Evolutionary conservation across 768 basidiomycete species (phyloP), one percentile per base, ranked within the genome.

Genomic region (Trametes meyenii): DNA sequence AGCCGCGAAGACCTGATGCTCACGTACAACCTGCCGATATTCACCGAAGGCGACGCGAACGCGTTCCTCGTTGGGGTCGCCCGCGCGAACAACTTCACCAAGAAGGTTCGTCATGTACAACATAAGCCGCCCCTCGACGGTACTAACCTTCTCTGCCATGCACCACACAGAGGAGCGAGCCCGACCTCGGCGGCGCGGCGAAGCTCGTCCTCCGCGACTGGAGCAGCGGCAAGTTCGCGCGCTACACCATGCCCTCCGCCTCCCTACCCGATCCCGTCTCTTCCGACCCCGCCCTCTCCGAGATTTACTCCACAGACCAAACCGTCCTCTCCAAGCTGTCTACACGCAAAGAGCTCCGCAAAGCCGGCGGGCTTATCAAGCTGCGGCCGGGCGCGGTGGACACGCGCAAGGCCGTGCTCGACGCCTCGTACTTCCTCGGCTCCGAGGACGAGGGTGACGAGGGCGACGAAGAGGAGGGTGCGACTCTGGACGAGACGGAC

Each of bases 1-100:
- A 84, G 83, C 66, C 75, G 82, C 35, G 88, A 95, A 70, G 95
- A 96, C 72, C 79, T 97, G 43, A 95, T 96, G 90, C 75, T 96
- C n/a, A 77, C 87, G 50, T 96, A 96, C 77, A 86, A 82, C 66
- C 78, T 94, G 14, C 91, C 95, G 3, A 91, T 88, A 8, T 95
- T 96, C 72, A 66, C 82, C 10, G 78, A 78, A 46, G 87, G 88
- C 2, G 86, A 95, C 67, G 71, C 81, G 5, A 78, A 79, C 23
- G 86, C 88, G 0, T 95, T 96, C 81, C 79, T 97, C 39, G 79
- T 86, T 24, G 85, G 85, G 48, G 75, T 96, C 42, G 91, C 94
- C 5, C 86, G 94, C 46, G 80, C 88, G 14, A 81, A 85, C 56
- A 85, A 87, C 46, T 79, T 94, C 44, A 77, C 94, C 13, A 92